Evolutionary conservation across 495 filamentous ascomycete genomes (phyloP).

Genomic region (Penicillium coffeae): DNA sequence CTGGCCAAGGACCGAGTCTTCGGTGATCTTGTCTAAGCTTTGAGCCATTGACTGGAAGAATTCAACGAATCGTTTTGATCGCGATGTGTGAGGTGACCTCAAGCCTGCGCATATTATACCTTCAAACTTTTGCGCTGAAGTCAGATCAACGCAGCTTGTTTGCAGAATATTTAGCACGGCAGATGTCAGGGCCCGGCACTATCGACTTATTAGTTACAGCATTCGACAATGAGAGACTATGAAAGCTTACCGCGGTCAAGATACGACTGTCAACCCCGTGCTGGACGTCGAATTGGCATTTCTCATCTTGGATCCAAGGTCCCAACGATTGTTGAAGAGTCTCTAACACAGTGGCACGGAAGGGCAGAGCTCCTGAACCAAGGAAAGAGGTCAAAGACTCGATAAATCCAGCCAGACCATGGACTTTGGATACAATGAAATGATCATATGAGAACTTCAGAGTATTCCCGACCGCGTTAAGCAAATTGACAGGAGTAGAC

Average conservation of each 20-base stretch:
- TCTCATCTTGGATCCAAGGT: constrained; percentile 33
- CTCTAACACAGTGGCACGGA: constrained; percentile 32
- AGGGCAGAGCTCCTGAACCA: constrained; percentile 25
- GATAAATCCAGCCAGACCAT: constrained; percentile 31
- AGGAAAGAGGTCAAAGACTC: constrained; percentile 41
- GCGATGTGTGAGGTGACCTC: constrained; percentile 47
- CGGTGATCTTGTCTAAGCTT: constrained; percentile 39
- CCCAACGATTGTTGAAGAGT: constrained; percentile 28
- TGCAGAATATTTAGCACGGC: constrained; percentile 36
- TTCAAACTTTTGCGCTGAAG: constrained; percentile 45
- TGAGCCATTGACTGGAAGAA: constrained; percentile 58
- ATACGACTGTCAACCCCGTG: constrained; percentile 32
- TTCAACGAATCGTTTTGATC: constrained; percentile 50
- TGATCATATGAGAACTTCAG: constrained; percentile 29
- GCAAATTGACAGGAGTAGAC: constrained; percentile 26
- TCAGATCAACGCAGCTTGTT: constrained; percentile 33
- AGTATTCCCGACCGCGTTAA: constrained; percentile 23
- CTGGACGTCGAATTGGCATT: constrained; percentile 24
- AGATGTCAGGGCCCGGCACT: constrained; percentile 36
- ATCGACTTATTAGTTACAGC: constrained; percentile 16
- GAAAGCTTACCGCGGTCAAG: constrained; percentile 36
- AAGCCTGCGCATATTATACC: constrained; percentile 55
- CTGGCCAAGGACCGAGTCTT: constrained; percentile 42
- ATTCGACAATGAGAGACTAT: not conserved
- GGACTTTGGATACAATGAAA: constrained; percentile 20